These are phyloP conservation scores for Vitis hybrid DNA, from an alignment of 177 flowering plant genomes.

Conservation along the genomic window DNA sequence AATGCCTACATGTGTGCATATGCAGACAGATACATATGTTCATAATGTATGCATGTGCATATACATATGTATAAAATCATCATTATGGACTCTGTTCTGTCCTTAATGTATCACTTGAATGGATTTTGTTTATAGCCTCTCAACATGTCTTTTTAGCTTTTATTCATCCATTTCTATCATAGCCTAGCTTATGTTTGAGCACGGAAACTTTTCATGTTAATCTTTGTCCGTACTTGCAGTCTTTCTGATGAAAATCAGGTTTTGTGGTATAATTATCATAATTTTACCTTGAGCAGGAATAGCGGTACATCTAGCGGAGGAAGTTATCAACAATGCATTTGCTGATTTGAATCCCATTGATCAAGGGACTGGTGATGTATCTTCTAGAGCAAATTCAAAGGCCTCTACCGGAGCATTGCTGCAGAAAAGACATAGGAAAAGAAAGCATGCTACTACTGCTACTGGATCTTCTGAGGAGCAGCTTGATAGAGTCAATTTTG, in stretches of 20 bases:
- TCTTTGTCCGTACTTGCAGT: not conserved
- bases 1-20: too few relatives aligned
- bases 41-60: too few relatives aligned
- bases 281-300: conserved; percentile 53
- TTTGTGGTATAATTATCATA: not conserved
- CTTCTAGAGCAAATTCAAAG: conserved; percentile 18
- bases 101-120: too few relatives aligned
- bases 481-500: conserved; percentile 29
- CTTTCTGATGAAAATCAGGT: not conserved
- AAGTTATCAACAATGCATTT: conserved; percentile 50
- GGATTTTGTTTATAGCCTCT: too few relatives aligned
- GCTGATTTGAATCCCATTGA: conserved; percentile 44
- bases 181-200: too few relatives aligned
- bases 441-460: conserved; percentile 49
- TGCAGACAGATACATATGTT: too few relatives aligned
- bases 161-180: too few relatives aligned
- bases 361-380: conserved; percentile 18
- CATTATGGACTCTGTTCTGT: too few relatives aligned
- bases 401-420: conserved; percentile 19
- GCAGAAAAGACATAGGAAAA: conserved; percentile 44
- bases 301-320: conserved; percentile 51
- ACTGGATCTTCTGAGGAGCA: conserved; percentile 30
- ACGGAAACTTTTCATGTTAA: not conserved
- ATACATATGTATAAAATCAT: too few relatives aligned
- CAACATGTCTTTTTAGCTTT: too few relatives aligned